Evolutionary conservation across 2,329 filamentous ascomycete species (phyloP).

Genomic region (Thielaviopsis cerberus): DNA sequence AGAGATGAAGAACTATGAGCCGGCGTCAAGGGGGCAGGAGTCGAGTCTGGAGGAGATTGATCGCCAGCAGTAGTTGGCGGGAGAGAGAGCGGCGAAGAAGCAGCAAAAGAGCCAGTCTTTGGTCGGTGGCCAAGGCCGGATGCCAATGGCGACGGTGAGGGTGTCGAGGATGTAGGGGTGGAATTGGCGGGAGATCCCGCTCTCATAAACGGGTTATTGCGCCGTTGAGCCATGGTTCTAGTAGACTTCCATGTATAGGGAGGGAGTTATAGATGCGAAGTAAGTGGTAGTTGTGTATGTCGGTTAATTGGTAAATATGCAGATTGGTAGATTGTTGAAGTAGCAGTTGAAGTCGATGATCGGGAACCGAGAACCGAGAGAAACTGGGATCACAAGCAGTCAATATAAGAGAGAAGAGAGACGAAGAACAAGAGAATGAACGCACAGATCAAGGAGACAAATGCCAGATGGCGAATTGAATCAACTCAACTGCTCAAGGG

Average conservation of each 20-base stretch:
- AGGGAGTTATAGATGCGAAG: not conserved
- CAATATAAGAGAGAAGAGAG: not conserved
- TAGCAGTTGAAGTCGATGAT: not conserved
- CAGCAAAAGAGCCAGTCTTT: slow-evolving; percentile 56
- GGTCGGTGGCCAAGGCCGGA: slow-evolving; percentile 38
- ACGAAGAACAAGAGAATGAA: not conserved
- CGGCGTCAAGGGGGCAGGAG: not conserved
- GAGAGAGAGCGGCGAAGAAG: slow-evolving; percentile 30
- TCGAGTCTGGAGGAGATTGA: not conserved
- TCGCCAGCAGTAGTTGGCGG: slow-evolving; percentile 16
- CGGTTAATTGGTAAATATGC: too few species aligned
- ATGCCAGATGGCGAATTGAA: slow-evolving; percentile 17
- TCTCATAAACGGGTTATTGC: slow-evolving; percentile 64
- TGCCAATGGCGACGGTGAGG: slow-evolving; percentile 30
- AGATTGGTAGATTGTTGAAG: too few species aligned
- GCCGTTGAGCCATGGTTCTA: slow-evolving; percentile 34
- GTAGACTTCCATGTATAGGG: slow-evolving; percentile 23
- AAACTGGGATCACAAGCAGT: not conserved
- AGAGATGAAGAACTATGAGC: not conserved
- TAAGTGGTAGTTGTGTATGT: too few species aligned
- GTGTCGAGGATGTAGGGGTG: not conserved
- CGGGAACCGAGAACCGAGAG: too few species aligned
- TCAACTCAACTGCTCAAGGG: not conserved
- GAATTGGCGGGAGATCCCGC: slow-evolving; percentile 36
- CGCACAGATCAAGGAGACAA: not conserved